phyloP scores from a whole-genome alignment of 129 eudicot genomes.

The Tagetes erecta region DNA sequence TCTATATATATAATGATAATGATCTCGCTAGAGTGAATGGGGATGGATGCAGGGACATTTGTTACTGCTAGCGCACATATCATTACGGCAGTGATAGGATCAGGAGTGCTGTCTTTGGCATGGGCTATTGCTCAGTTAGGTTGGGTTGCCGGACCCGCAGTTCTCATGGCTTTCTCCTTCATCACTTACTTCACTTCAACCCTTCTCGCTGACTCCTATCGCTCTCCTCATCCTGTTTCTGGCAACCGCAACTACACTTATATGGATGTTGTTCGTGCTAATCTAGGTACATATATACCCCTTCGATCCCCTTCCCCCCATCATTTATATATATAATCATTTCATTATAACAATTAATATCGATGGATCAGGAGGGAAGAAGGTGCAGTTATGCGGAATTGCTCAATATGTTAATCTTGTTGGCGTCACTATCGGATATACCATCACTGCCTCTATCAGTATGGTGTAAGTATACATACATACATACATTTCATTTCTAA shows the following conservation, averaged over 20 bases:
- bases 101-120: conserved; percentile 83
- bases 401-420: conserved; percentile 73
- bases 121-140: conserved; percentile 95
- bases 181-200: conserved; percentile 84
- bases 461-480: conserved; percentile 69
- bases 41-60: conserved; percentile 11
- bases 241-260: conserved; percentile 83
- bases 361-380: conserved; percentile 52
- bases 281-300: conserved; percentile 45
- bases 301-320: no score
- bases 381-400: conserved; percentile 73
- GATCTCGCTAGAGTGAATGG: no score
- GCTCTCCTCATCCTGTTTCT: conserved; percentile 64
- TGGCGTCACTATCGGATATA: conserved; percentile 82
- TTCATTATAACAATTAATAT: not conserved
- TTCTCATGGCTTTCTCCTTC: conserved; percentile 65
- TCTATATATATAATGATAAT: not conserved
- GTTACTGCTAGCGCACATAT: conserved; percentile 82
- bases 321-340: no score
- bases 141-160: conserved; percentile 81
- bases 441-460: conserved; percentile 92
- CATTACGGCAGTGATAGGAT: conserved; percentile 93
- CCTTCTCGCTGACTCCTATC: conserved; percentile 69
- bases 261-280: conserved; percentile 70
- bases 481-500: no score